Base-by-base conservation (phyloP, 305 asterid genomes). In the Fraxinus platypoda region DNA sequence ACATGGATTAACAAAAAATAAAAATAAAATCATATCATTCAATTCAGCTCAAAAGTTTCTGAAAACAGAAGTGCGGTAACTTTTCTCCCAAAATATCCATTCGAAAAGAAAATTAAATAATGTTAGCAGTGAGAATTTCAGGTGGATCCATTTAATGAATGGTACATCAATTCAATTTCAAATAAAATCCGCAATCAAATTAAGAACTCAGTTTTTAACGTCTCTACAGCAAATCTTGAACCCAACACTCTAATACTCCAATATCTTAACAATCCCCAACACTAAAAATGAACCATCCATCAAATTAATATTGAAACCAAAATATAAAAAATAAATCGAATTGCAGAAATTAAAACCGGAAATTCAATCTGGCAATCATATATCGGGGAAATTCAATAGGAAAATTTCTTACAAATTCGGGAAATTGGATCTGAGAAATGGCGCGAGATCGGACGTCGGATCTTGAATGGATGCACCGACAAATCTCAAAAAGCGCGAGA, bases 391-490 rank as follows among this genome's bases (percentile, higher is more conserved):
- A 80, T 38, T 19, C 23, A 74, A 62, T 62, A 75, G 21, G 66
- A 52, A 46, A 49, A 75, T 33, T 25, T 81, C 91, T 85, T 70
- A 81, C 87, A 52, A 75, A 46, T 38, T 9, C 25, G 43, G 19
- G 79, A 74, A 72, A 71, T 19, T 80, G 83, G 87, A 87, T 89
- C 89, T 62, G 85, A 78, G 80, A 37, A 75, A 80, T 80, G 84
- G 84, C 78, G 85, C 74, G 90, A 88, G 89, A 89, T 83, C 88
- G 90, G 88, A 85, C 89, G 88, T 84, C 21, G 79, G 41, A 26
- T 33, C 35, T 83, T 81, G 78, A 85, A 84, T 79, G 77, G 76
- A 82, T 19, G 76, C 78, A 81, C 85, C 85, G 87, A 86, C 88
- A 64, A 77, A 68, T 35, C 83, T 79, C 70, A 80, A 70, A 73